Conservation (phyloP, 495 filamentous ascomycete species). For the Thozetella sp. region DNA sequence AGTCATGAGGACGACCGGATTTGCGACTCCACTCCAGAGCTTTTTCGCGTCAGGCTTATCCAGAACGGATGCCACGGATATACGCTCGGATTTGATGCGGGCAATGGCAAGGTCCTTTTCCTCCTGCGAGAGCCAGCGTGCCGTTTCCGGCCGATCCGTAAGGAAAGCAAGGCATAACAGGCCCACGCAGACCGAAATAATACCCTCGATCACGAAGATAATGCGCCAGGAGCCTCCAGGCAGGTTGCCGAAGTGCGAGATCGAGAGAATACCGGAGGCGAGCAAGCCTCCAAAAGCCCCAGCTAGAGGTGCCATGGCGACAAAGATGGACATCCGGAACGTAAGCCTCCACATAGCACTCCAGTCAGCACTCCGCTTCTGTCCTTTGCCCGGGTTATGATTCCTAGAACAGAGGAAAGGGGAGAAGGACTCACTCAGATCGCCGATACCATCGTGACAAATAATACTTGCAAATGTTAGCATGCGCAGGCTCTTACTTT, state of each 20-base stretch:
- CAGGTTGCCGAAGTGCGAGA: constrained; percentile 1
- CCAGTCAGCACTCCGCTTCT: too few species aligned
- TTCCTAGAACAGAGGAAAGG: background rate
- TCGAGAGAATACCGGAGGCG: background rate
- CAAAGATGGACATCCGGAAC: background rate
- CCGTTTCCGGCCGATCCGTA: background rate
- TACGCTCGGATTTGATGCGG: constrained; percentile 1
- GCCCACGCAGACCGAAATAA: background rate
- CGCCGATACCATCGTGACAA: background rate
- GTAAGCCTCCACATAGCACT: background rate
- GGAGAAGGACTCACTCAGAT: background rate
- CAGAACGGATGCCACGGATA: constrained; percentile 15
- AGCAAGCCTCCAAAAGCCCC: background rate
- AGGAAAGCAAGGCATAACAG: background rate
- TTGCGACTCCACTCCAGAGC: constrained; percentile 30
- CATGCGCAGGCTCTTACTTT: too few species aligned
- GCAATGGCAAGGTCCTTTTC: constrained; percentile 2
- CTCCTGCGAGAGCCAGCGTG: background rate
- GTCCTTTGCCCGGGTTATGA: too few species aligned
- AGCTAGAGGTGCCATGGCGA: background rate
- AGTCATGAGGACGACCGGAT: background rate
- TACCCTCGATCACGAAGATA: constrained; percentile 1
- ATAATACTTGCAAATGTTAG: too few species aligned
- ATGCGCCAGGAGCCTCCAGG: constrained; percentile 1
- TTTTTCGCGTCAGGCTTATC: constrained; percentile 61